These are phyloP conservation scores for Sporothrix protearum DNA, from an alignment of 2,329 filamentous ascomycete species.

Conservation along the genomic window DNA sequence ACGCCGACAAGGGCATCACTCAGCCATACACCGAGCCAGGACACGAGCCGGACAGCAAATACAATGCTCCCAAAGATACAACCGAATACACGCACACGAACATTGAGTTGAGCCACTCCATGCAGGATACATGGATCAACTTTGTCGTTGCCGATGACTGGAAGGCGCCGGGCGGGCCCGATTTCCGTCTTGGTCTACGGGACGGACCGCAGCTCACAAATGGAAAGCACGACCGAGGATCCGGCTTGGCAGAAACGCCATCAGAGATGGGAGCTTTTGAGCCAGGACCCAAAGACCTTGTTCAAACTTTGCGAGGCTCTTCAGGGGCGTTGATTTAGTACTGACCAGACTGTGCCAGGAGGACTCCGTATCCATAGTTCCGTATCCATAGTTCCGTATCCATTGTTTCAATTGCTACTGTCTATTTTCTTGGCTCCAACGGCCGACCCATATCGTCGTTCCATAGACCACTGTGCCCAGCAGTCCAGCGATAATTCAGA, in stretches of 20 bases:
- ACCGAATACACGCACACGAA: slow-evolving; percentile 13
- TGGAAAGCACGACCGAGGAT: background rate
- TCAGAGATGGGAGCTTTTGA: slow-evolving; percentile 6
- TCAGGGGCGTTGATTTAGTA: background rate
- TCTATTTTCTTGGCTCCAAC: background rate
- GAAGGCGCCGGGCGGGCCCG: background rate
- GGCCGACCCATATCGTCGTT: slow-evolving; percentile 6
- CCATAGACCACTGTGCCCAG: background rate
- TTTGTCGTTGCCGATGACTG: slow-evolving; percentile 17
- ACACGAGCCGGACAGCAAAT: background rate
- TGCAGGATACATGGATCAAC: slow-evolving; percentile 11
- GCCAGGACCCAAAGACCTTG: background rate
- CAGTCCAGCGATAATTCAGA: slow-evolving; percentile 6
- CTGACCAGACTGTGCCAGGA: too few species aligned
- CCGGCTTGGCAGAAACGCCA: background rate
- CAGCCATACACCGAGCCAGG: slow-evolving; percentile 1
- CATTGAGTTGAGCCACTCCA: slow-evolving; percentile 14
- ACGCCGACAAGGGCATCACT: slow-evolving; percentile 29
- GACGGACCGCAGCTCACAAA: background rate
- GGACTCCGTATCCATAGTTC: too few species aligned
- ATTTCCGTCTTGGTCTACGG: background rate
- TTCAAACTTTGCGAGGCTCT: background rate
- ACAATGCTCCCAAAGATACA: background rate
- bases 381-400: too few species aligned
- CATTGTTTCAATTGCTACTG: background rate